Conservation (phyloP, 140 eudicot species). For the Ambrosia hybrid region DNA sequence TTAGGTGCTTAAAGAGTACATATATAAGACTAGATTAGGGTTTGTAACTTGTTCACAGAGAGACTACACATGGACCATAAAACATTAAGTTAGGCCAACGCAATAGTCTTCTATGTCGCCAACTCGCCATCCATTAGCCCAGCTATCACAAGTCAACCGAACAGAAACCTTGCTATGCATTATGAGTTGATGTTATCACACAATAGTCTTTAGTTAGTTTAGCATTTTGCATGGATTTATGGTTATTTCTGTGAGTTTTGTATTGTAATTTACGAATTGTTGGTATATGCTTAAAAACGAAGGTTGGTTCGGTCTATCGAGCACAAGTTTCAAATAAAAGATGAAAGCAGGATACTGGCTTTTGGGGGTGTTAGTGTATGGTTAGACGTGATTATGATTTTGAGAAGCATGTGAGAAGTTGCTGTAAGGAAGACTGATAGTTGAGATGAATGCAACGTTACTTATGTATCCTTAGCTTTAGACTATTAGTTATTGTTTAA, state of each 20-base stretch:
- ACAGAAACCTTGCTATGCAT: background rate
- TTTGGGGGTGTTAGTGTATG: background rate
- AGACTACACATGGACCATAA: no score
- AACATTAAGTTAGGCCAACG: no score
- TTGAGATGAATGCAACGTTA: background rate
- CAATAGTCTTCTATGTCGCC: no score
- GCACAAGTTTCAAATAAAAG: background rate
- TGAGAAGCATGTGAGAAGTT: background rate
- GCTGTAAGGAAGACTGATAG: background rate
- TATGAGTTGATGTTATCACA: background rate
- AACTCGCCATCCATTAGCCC: no score
- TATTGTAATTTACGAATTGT: background rate
- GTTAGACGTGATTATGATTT: background rate
- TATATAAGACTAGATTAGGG: no score
- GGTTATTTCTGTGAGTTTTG: background rate
- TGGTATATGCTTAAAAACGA: no score
- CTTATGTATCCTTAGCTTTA: background rate
- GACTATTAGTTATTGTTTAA: background rate
- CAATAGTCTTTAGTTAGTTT: background rate
- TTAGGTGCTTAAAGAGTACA: no score
- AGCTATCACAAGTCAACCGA: no score
- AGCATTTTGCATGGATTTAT: slow-evolving; percentile 8
- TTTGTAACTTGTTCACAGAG: no score
- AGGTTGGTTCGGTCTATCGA: background rate
- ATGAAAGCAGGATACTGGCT: background rate